These are phyloP conservation scores for Malus sylvestris DNA, from an alignment of 306 rosid genomes.

Conservation along the genomic window DNA sequence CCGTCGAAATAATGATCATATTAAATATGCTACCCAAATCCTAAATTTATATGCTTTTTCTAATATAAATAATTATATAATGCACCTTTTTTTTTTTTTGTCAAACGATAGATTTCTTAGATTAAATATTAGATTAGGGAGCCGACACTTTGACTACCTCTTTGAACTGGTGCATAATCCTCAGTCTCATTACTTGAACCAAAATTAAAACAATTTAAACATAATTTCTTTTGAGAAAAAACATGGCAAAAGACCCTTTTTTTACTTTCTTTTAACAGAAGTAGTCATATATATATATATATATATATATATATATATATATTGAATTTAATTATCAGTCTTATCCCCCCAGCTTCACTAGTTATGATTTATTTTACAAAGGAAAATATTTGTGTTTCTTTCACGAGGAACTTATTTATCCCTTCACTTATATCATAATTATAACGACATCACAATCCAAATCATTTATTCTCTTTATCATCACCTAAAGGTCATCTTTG, in stretches of 20 bases:
- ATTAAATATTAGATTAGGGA: no score
- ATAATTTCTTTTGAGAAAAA: neutral
- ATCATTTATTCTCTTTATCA: no score
- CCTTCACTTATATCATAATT: no score
- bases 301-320: no score
- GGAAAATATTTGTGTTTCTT: no score
- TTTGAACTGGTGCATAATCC: neutral
- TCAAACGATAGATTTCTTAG: no score
- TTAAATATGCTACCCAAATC: no score
- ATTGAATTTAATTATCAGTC: neutral
- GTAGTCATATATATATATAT: no score
- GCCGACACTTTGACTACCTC: neutral
- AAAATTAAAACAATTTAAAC: neutral
- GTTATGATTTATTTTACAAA: neutral
- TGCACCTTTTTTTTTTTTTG: neutral
- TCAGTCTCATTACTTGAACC: neutral
- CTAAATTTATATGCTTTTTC: neutral
- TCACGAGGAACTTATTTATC: no score
- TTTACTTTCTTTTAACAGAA: neutral
- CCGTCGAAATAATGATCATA: no score
- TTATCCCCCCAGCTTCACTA: neutral
- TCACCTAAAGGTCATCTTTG: no score
- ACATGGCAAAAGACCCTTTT: neutral
- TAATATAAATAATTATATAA: neutral
- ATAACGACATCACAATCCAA: no score